Percentiles rank a stretch among this genome's conserved stretches.
Conservation (phyloP, 176 grass and related monocot species). For the Neostapfia colusana region DNA sequence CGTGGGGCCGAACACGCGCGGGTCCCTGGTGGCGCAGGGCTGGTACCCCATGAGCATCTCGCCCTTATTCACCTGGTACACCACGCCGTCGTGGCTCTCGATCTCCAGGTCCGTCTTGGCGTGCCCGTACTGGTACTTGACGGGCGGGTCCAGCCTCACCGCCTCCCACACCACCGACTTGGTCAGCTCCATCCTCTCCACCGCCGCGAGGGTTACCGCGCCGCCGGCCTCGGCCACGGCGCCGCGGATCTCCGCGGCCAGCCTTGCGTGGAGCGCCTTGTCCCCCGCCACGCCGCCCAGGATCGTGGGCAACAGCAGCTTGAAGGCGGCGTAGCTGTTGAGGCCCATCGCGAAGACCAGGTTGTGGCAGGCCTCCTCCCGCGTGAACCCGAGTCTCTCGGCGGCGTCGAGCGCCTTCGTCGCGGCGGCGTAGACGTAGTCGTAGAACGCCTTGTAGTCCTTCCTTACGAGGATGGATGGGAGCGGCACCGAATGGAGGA, state of each 20-base stretch:
- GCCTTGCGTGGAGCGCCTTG: conserved; percentile 43
- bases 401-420: conserved; percentile 43
- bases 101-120: conserved; percentile 60
- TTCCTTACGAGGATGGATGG: conserved; percentile 36
- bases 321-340: conserved; percentile 70
- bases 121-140: conserved; percentile 70
- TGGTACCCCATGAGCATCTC: conserved; percentile 84
- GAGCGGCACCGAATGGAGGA: conserved; percentile 59
- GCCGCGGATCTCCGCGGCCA: conserved; percentile 48
- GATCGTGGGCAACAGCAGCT: conserved; percentile 54
- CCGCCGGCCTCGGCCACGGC: conserved; percentile 46
- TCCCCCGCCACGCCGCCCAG: conserved; percentile 29
- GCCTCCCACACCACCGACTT: conserved; percentile 77
- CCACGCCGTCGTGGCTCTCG: conserved; percentile 53
- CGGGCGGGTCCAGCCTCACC: conserved; percentile 67
- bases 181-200: conserved; percentile 70
- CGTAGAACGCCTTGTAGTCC: conserved; percentile 63
- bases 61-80: conserved; percentile 56
- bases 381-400: conserved; percentile 47
- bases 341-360: conserved; percentile 63
- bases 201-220: conserved; percentile 42
- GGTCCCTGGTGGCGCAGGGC: conserved; percentile 57
- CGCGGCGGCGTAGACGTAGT: conserved; percentile 41
- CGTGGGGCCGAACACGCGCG: conserved; percentile 53
- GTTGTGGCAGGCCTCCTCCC: conserved; percentile 74